Evolutionary conservation across 371 early-diverging fungal species (phyloP).

Genomic region (Haplosporangium sp.): DNA sequence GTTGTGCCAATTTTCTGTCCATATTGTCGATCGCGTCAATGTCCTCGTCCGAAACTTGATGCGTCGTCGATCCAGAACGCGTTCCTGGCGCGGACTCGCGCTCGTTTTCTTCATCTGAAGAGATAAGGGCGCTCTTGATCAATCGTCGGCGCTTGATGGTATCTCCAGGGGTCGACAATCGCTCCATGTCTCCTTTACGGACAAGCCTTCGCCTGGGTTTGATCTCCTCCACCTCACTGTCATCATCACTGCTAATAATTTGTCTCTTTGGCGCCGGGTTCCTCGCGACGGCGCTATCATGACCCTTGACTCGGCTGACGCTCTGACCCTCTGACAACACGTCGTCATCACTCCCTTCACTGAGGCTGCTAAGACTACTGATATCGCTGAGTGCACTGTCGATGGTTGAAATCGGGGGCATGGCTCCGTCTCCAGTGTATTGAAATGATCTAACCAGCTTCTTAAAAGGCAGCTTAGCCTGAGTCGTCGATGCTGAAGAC

Average conservation of each 20-base stretch:
- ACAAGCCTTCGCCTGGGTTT: slow-evolving; percentile 35
- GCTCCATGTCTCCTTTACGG: slow-evolving; percentile 13
- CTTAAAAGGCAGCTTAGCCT: slow-evolving; percentile 25
- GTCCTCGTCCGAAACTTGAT: slow-evolving; percentile 23
- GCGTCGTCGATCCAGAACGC: slow-evolving; percentile 9
- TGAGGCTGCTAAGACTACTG: slow-evolving; percentile 26
- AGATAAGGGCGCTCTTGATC: slow-evolving; percentile 20
- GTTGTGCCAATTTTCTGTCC: slow-evolving; percentile 24
- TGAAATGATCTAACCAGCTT: slow-evolving; percentile 30
- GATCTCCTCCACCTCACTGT: slow-evolving; percentile 6
- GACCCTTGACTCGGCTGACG: not conserved
- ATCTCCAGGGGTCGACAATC: not conserved
- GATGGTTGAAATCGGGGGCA: too few relatives aligned
- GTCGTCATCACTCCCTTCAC: slow-evolving; percentile 15
- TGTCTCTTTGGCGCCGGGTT: slow-evolving; percentile 16
- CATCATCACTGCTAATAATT: slow-evolving; percentile 45
- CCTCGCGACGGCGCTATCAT: not conserved
- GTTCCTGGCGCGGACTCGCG: slow-evolving; percentile 15
- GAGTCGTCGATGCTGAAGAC: slow-evolving; percentile 1
- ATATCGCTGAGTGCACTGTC: slow-evolving; percentile 26
- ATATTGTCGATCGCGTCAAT: slow-evolving; percentile 13
- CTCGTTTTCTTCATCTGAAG: slow-evolving; percentile 41
- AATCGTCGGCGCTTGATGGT: slow-evolving; percentile 40
- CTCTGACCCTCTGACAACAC: slow-evolving; percentile 8
- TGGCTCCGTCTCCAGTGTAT: slow-evolving; percentile 40